A percentile compares a stretch with the other conserved stretches of the same genome.
These are phyloP conservation scores for Davidsoniella neocaledoniae DNA, from an alignment of 2,329 filamentous ascomycete species.

Conservation along the genomic window DNA sequence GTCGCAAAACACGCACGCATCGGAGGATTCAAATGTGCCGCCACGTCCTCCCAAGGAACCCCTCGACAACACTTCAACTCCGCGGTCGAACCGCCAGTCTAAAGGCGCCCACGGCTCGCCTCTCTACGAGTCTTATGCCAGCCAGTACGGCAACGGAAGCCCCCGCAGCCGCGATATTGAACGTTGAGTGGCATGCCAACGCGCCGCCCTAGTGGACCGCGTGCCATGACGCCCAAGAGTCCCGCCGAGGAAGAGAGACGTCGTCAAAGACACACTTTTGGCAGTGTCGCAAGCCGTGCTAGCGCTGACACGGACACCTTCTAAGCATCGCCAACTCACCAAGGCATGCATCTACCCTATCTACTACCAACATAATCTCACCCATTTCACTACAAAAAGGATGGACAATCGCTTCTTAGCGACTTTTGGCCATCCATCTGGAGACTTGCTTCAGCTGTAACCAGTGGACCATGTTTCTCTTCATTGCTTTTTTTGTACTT, in stretches of 20 bases:
- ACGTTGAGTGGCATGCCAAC: constrained; percentile 32
- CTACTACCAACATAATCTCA: neutral
- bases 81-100: constrained; percentile 19
- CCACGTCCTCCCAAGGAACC: constrained; percentile 48
- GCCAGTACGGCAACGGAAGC: constrained; percentile 35
- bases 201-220: constrained; percentile 38
- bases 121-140: constrained; percentile 25
- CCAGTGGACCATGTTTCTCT: too few relatives aligned
- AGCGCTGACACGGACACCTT: constrained; percentile 36
- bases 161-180: constrained; percentile 41
- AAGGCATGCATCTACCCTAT: neutral
- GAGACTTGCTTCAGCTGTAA: too few relatives aligned
- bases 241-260: constrained; percentile 32
- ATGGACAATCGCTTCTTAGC: neutral
- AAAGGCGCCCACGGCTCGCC: neutral
- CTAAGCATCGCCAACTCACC: constrained; percentile 19
- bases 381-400: neutral
- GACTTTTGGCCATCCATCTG: neutral
- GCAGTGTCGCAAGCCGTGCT: constrained; percentile 26
- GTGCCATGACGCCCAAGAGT: constrained; percentile 44
- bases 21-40: constrained; percentile 26
- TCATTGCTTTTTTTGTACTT: neutral
- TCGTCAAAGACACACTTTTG: constrained; percentile 43
- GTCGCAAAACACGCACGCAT: constrained; percentile 29
- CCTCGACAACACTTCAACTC: constrained; percentile 23